phyloP scores from a whole-genome alignment of 1,139 yeast species.

The Debaryomycetaceae sp. region DNA sequence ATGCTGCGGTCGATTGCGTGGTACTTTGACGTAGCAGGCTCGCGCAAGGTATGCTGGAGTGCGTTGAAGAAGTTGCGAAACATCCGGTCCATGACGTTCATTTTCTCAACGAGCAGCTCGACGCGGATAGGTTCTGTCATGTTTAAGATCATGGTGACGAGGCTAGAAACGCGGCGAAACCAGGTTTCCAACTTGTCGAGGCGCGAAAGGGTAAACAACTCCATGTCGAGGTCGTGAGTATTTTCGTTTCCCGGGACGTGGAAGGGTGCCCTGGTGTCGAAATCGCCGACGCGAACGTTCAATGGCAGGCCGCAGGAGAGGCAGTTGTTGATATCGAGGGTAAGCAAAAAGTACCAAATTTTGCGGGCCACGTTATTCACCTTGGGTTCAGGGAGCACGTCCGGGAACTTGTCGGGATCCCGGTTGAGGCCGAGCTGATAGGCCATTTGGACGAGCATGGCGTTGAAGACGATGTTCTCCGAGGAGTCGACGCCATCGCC shows the following conservation, averaged over 20 bases:
- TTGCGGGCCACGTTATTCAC: slow-evolving; percentile 24
- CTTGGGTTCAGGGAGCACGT: slow-evolving; percentile 12
- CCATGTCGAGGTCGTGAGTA: slow-evolving; percentile 14
- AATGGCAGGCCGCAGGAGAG: slow-evolving; percentile 29
- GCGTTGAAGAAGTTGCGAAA: slow-evolving; percentile 7
- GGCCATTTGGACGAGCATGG: slow-evolving; percentile 32
- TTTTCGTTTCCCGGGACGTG: slow-evolving; percentile 22
- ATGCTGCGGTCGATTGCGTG: slow-evolving; percentile 3
- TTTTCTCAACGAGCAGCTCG: slow-evolving; percentile 8
- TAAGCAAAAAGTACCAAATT: slow-evolving; percentile 21
- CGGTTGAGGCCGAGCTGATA: slow-evolving; percentile 36
- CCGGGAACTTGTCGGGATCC: slow-evolving; percentile 24
- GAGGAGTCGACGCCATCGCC: slow-evolving; percentile 39
- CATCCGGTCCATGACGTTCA: slow-evolving; percentile 10
- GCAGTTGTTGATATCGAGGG: slow-evolving; percentile 26
- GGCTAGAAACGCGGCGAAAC: slow-evolving; percentile 2
- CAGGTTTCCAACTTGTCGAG: slow-evolving; percentile 3
- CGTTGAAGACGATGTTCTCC: slow-evolving; percentile 29
- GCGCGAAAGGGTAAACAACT: slow-evolving; percentile 11
- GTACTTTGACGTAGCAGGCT: neutral
- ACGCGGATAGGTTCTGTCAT: slow-evolving; percentile 12
- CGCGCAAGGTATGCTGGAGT: slow-evolving; percentile 2
- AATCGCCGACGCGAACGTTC: slow-evolving; percentile 15
- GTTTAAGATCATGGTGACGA: slow-evolving; percentile 10
- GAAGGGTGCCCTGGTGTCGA: slow-evolving; percentile 22